Conservation (phyloP, 2,329 filamentous ascomycete species). For the Stagonosporopsis tanaceti region DNA sequence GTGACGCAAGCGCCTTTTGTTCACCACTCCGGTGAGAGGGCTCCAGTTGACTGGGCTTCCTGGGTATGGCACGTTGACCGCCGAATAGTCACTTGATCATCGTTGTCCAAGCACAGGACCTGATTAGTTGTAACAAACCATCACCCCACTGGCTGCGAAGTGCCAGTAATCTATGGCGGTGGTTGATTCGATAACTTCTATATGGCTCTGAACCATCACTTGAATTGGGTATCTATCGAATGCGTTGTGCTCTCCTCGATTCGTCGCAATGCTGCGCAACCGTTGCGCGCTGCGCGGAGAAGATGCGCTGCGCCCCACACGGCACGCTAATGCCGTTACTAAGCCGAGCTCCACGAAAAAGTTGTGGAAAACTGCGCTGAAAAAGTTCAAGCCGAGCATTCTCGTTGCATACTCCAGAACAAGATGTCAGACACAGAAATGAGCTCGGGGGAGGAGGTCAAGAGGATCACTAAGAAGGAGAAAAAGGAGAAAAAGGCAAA, state of each 20-base stretch:
- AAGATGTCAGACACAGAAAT: slow-evolving; percentile 23
- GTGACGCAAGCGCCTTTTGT: slow-evolving; percentile 14
- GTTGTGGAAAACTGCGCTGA: slow-evolving; percentile 9
- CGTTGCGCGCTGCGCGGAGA: slow-evolving; percentile 5
- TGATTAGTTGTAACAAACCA: not conserved
- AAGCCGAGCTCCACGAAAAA: slow-evolving; percentile 9
- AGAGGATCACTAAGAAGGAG: slow-evolving; percentile 28
- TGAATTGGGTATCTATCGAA: not conserved
- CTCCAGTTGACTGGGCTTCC: slow-evolving; percentile 1
- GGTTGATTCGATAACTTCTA: not conserved
- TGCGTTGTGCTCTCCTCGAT: not conserved
- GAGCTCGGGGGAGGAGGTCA: slow-evolving; percentile 19
- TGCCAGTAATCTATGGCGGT: not conserved
- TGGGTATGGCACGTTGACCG: slow-evolving; percentile 4
- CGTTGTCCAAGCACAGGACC: not conserved
- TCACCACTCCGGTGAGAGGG: slow-evolving; percentile 14
- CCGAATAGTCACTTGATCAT: slow-evolving; percentile 13
- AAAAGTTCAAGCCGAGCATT: slow-evolving; percentile 14
- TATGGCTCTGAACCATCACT: too few species aligned
- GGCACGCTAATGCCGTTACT: slow-evolving; percentile 16
- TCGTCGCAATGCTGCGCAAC: not conserved
- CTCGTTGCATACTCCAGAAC: not conserved
- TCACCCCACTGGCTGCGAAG: not conserved
- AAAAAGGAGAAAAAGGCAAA: slow-evolving; percentile 38
- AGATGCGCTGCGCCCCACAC: slow-evolving; percentile 13